Evolutionary conservation across 2,329 filamentous ascomycete genomes (phyloP).

Genomic region (Madurella fahalii): DNA sequence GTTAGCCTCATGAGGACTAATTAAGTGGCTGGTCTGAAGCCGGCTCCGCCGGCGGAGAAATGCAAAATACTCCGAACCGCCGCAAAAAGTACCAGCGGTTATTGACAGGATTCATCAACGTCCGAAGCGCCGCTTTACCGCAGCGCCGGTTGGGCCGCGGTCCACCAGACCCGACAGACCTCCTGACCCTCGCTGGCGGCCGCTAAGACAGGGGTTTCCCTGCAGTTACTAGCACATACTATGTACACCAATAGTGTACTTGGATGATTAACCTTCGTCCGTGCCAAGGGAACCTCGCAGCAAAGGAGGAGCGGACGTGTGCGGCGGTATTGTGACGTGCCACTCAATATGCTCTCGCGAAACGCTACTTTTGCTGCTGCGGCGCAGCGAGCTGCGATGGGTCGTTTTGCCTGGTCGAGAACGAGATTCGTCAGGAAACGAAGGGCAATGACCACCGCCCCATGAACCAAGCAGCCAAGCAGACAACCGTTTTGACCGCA

Average conservation of each 20-base stretch:
- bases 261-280: no score
- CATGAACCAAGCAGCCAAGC: no score
- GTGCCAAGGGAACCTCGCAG: no score
- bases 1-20: not conserved
- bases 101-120: not conserved
- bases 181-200: no score
- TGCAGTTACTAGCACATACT: no score
- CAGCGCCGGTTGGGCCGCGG: not conserved
- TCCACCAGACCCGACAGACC: not conserved
- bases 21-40: not conserved
- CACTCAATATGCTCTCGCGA: not conserved
- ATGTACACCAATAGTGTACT: no score
- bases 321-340: not conserved
- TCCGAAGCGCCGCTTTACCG: not conserved
- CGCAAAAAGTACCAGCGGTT: no score
- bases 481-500: no score
- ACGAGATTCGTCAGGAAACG: not conserved
- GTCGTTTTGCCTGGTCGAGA: not conserved
- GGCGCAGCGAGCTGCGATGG: not conserved
- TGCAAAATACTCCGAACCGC: not conserved
- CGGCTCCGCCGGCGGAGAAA: not conserved
- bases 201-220: no score
- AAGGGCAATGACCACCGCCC: not conserved
- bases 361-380: not conserved
- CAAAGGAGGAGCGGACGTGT: no score